Conservation (phyloP, 2,329 filamentous ascomycete genomes). For the Aspergillus cejpii region DNA sequence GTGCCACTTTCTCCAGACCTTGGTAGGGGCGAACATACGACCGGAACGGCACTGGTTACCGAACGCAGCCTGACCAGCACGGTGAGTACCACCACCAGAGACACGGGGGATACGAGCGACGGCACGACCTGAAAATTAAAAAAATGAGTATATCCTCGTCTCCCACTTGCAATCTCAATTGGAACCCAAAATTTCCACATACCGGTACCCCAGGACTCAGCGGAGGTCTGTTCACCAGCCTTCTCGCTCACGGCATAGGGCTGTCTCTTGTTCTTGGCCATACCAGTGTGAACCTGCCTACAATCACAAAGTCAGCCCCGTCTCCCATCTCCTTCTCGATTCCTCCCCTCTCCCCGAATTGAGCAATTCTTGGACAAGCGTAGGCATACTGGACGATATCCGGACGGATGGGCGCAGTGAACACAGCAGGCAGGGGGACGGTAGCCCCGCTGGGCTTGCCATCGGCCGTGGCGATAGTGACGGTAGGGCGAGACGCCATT, state of each 20-base stretch:
- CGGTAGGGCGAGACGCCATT: slow-evolving; percentile 96
- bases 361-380: slow-evolving; percentile 1
- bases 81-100: slow-evolving; percentile 99
- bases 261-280: slow-evolving; percentile 99
- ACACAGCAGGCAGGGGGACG: slow-evolving; percentile 91
- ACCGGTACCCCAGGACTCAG: slow-evolving; percentile 99
- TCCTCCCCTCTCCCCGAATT: slow-evolving; percentile 12
- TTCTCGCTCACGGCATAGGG: slow-evolving; percentile 99
- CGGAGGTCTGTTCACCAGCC: slow-evolving; percentile 99
- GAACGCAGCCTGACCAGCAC: slow-evolving; percentile 98
- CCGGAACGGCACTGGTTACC: slow-evolving; percentile 99
- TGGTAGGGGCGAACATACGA: slow-evolving; percentile 99
- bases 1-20: slow-evolving; percentile 99
- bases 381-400: slow-evolving; percentile 89
- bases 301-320: slow-evolving; percentile 32
- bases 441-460: slow-evolving; percentile 84
- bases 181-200: slow-evolving; percentile 36
- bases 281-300: slow-evolving; percentile 83
- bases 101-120: slow-evolving; percentile 99
- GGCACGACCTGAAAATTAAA: slow-evolving; percentile 66
- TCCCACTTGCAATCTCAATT: slow-evolving; percentile 6
- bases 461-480: slow-evolving; percentile 95
- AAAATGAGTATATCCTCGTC: slow-evolving; percentile 10
- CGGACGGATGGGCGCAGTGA: slow-evolving; percentile 92
- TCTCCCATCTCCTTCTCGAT: slow-evolving; percentile 4